Evolutionary conservation across 1,284 basidiomycete genomes (phyloP).

Genomic region (Peniophora sp.): DNA sequence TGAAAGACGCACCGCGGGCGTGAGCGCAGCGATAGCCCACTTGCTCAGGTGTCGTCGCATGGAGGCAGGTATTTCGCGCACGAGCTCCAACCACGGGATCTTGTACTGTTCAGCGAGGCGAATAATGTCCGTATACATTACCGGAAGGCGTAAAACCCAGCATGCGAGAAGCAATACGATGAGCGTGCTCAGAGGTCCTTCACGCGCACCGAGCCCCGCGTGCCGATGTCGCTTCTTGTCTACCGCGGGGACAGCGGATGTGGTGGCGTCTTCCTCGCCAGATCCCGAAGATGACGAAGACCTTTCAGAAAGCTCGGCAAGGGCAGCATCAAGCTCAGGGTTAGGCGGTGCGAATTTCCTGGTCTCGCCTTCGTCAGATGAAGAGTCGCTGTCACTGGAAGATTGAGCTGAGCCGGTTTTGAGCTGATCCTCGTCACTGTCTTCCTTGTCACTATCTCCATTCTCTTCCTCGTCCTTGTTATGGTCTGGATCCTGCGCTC

Average conservation of each 20-base stretch:
- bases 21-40: slow-evolving; percentile 55
- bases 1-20: slow-evolving; percentile 57
- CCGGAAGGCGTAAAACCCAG: slow-evolving; percentile 73
- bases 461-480: slow-evolving; percentile 8
- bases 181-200: slow-evolving; percentile 52
- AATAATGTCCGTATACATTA: slow-evolving; percentile 68
- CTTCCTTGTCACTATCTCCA: slow-evolving; percentile 13
- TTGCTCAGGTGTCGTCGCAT: slow-evolving; percentile 68
- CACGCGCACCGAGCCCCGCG: slow-evolving; percentile 22
- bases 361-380: slow-evolving; percentile 18
- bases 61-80: slow-evolving; percentile 53
- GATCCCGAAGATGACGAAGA: slow-evolving; percentile 37
- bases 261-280: slow-evolving; percentile 16
- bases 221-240: slow-evolving; percentile 10
- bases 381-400: not conserved
- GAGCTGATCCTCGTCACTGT: slow-evolving; percentile 11
- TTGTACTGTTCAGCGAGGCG: slow-evolving; percentile 69
- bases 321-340: slow-evolving; percentile 42
- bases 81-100: slow-evolving; percentile 78
- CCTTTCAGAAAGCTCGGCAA: slow-evolving; percentile 45
- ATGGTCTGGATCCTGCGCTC: not conserved
- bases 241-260: slow-evolving; percentile 10
- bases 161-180: slow-evolving; percentile 64
- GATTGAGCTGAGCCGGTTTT: no score
- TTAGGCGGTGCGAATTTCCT: slow-evolving; percentile 1